phyloP scores from a whole-genome alignment of 257 asterid species.

The Nicotiana paniculata region DNA sequence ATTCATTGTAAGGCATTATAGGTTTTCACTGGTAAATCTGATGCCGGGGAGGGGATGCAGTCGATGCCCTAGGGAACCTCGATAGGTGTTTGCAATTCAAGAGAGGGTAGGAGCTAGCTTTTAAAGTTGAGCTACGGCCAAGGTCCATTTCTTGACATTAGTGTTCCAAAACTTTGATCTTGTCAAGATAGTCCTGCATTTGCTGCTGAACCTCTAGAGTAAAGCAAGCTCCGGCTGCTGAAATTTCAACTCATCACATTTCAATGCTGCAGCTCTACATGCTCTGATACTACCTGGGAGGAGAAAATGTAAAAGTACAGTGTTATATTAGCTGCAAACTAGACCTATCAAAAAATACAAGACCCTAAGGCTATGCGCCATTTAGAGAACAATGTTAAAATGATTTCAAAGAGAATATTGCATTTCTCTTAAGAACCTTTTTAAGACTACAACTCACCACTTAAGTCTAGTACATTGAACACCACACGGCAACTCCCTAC shows the following conservation, averaged over 20 bases:
- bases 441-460: conserved; percentile 41
- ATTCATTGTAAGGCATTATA: too few relatives aligned
- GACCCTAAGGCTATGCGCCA: neutral
- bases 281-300: conserved; percentile 66
- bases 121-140: too few relatives aligned
- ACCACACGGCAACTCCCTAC: conserved; percentile 68
- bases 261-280: conserved; percentile 75
- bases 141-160: neutral
- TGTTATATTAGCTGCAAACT: neutral
- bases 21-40: too few relatives aligned
- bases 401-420: neutral
- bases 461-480: conserved; percentile 71
- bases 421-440: neutral
- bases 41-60: too few relatives aligned
- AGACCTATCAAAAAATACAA: neutral
- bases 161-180: conserved; percentile 71
- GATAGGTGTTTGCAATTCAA: too few relatives aligned
- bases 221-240: conserved; percentile 53
- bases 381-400: neutral
- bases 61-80: too few relatives aligned
- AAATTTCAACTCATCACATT: conserved; percentile 69
- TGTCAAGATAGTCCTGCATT: conserved; percentile 67
- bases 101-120: too few relatives aligned
- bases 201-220: conserved; percentile 39
- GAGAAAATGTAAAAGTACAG: neutral